phyloP scores from a whole-genome alignment of 371 early-diverging fungal genomes.

The Batkoa obscura region DNA sequence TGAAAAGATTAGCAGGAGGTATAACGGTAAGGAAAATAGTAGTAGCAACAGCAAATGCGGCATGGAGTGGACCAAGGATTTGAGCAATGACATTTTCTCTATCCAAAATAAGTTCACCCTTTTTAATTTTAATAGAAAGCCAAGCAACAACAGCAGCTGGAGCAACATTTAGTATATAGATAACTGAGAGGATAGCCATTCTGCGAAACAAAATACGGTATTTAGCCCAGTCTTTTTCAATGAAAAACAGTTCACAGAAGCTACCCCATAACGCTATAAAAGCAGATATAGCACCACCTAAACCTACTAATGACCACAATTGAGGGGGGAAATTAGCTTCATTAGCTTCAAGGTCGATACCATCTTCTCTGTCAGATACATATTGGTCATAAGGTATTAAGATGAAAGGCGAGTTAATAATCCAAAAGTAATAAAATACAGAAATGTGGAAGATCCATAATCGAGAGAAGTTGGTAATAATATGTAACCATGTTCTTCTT shows the following conservation, averaged over 20 bases:
- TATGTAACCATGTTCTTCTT: slow-evolving; percentile 64
- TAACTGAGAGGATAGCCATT: slow-evolving; percentile 29
- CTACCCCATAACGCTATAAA: slow-evolving; percentile 42
- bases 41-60: slow-evolving; percentile 39
- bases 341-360: slow-evolving; percentile 16
- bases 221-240: slow-evolving; percentile 38
- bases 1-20: slow-evolving; percentile 45
- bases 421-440: slow-evolving; percentile 64
- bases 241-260: slow-evolving; percentile 44
- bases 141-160: slow-evolving; percentile 40
- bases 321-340: slow-evolving; percentile 27
- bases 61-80: slow-evolving; percentile 40
- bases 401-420: slow-evolving; percentile 47
- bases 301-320: slow-evolving; percentile 44
- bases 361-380: slow-evolving; percentile 10
- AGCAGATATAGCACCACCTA: slow-evolving; percentile 55
- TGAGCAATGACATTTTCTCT: slow-evolving; percentile 23
- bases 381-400: slow-evolving; percentile 15
- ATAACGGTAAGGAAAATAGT: slow-evolving; percentile 43
- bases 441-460: slow-evolving; percentile 75
- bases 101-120: slow-evolving; percentile 13
- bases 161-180: slow-evolving; percentile 38
- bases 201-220: slow-evolving; percentile 36
- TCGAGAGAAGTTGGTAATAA: slow-evolving; percentile 67
- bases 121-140: not conserved